These are phyloP conservation scores for Glarea lozoyensis DNA, from an alignment of 495 filamentous ascomycete species.

Conservation along the genomic window DNA sequence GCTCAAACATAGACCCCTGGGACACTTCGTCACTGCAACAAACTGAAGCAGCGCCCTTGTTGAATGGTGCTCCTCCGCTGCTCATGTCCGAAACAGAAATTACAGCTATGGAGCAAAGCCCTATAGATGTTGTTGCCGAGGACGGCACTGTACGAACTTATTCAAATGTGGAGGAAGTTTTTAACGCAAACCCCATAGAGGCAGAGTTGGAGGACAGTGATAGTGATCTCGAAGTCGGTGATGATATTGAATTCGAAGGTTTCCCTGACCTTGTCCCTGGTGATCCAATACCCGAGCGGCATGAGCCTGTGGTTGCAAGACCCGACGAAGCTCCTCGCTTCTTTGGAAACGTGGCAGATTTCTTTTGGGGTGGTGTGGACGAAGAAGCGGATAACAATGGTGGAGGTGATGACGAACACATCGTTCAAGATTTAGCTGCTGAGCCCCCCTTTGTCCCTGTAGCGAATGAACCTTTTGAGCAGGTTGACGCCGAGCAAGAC, in stretches of 20 bases:
- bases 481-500: conserved; percentile 24
- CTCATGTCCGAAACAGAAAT: not conserved
- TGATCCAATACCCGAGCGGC: conserved; percentile 7
- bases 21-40: too few relatives aligned
- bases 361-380: conserved; percentile 55
- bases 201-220: not conserved
- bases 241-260: conserved; percentile 5
- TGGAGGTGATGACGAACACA: conserved; percentile 44
- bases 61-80: not conserved
- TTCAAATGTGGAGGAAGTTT: conserved; percentile 12
- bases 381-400: conserved; percentile 27
- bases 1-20: too few relatives aligned
- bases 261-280: conserved; percentile 9
- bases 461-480: conserved; percentile 22
- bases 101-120: conserved; percentile 16
- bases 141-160: conserved; percentile 13
- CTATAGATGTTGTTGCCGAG: conserved; percentile 13
- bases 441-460: conserved; percentile 59
- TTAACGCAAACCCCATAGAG: conserved; percentile 7
- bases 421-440: conserved; percentile 45
- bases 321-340: conserved; percentile 14
- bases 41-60: not conserved
- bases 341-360: conserved; percentile 30
- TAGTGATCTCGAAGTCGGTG: not conserved
- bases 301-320: conserved; percentile 6